Evolutionary conservation across 305 asterid species (phyloP).

Genomic region (Striga hermonthica): DNA sequence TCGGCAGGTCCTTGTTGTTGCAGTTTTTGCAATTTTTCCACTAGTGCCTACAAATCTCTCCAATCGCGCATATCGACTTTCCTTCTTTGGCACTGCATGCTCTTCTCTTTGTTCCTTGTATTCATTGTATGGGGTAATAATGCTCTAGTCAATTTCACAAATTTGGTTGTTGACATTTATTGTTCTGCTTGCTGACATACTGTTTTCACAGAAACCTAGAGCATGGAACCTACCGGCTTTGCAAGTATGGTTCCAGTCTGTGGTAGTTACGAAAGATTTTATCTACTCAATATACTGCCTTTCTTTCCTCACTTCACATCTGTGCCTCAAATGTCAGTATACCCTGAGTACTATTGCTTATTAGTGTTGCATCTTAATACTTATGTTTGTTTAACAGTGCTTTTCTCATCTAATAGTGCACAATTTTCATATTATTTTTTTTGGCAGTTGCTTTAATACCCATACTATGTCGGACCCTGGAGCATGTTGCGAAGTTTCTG

Average conservation of each 20-base stretch:
- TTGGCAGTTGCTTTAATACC: conserved; percentile 91
- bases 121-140: conserved; percentile 85
- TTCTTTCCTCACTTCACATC: conserved; percentile 59
- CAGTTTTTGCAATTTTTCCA: conserved; percentile 73
- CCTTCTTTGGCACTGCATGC: conserved; percentile 78
- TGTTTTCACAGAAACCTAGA: conserved; percentile 68
- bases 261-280: conserved; percentile 77
- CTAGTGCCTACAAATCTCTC: conserved; percentile 65
- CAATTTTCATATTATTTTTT: conserved; percentile 26
- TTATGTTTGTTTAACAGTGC: neutral
- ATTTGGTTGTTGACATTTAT: neutral
- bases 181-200: conserved; percentile 5
- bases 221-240: conserved; percentile 88
- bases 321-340: conserved; percentile 76
- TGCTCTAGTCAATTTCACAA: conserved; percentile 19
- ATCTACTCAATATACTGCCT: conserved; percentile 74
- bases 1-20: conserved; percentile 71
- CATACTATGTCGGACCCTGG: conserved; percentile 69
- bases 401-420: neutral
- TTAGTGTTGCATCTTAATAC: conserved; percentile 27
- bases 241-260: conserved; percentile 92
- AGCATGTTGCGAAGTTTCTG: conserved; percentile 78
- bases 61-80: conserved; percentile 66
- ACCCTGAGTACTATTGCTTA: conserved; percentile 1
- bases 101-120: conserved; percentile 68